Evolutionary conservation across 345 rosid species (phyloP).

Genomic region (Lagerstroemia speciosa): DNA sequence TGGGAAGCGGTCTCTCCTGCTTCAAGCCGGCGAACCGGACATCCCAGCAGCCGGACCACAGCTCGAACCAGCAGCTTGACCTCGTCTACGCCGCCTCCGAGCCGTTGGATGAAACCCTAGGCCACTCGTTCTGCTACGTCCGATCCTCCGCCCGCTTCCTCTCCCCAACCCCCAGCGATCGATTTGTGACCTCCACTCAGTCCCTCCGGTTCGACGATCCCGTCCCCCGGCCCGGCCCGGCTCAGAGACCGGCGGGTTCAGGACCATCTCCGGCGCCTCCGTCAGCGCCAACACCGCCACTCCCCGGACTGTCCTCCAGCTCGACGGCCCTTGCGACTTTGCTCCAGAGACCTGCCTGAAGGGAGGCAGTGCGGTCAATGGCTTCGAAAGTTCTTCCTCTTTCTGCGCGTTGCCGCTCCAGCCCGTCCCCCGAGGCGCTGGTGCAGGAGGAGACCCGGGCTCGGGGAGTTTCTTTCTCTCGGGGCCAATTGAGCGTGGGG

Average conservation of each 20-base stretch:
- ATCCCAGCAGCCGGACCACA: constrained; percentile 19
- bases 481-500: constrained; percentile 82
- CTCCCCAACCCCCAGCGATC: constrained; percentile 82
- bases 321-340: constrained; percentile 65
- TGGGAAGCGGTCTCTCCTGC: constrained; percentile 95
- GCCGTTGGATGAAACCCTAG: constrained; percentile 86
- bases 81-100: constrained; percentile 41
- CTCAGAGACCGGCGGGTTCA: constrained; percentile 53
- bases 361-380: constrained; percentile 52
- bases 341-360: constrained; percentile 34
- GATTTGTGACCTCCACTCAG: constrained; percentile 66
- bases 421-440: constrained; percentile 68
- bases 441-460: constrained; percentile 27
- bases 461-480: constrained; percentile 72
- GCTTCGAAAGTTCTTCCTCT: constrained; percentile 80
- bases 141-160: constrained; percentile 86
- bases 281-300: constrained; percentile 76
- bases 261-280: constrained; percentile 85
- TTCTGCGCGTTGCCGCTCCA: constrained; percentile 80
- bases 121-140: constrained; percentile 93
- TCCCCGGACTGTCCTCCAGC: constrained; percentile 75
- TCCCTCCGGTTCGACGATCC: constrained; percentile 74
- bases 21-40: constrained; percentile 40
- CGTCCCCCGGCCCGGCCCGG: constrained; percentile 18
- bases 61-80: constrained; percentile 23